Base-by-base conservation (phyloP, 2,329 filamentous ascomycete species). In the Rasamsonia emersonii region DNA sequence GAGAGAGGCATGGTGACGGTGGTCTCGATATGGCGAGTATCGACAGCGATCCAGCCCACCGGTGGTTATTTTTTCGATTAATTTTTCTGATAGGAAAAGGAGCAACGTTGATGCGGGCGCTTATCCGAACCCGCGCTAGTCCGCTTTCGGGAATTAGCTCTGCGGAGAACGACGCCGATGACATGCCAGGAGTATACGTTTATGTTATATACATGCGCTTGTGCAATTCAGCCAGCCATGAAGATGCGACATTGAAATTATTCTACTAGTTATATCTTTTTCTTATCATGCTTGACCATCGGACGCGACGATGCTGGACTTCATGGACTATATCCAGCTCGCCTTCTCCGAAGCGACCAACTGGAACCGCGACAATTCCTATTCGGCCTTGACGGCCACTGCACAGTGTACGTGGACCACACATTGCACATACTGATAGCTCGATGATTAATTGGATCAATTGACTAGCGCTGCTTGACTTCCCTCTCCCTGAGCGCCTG, bases 321-420 rank as follows among this genome's bases (percentile, higher is more conserved):
- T 94, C 68, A 93, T 95, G 85, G 86, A 93, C 64, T 89, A 93
- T 68, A 81, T 95, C 67, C 86, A 93, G 64, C 75, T 82, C 64
- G 83, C 85, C 51, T 95, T 94, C 65, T 84, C 86, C 59, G 73
- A 82, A 56, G 80, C 82, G 35, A 88, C 86, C 27, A 75, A 81
- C 57, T 95, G 88, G 88, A 83, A 88, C 55, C 72, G 77, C 51
- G 86, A 95, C 67, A 94, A 93, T 61, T 91, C 84, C 39, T 95
- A 95, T 64, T 79, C 84, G 46, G 77, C 80, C 43, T 68, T 95
- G 51, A 94, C 86, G 47, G 78, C 81, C 36, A 93, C 86, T 3
- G 77, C 85, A 28, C 76, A 86, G 67, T 83, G 82, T 83, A 67
- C 43, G 61, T 46, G 31, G 38, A 30, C 17, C 28, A 8, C 21